phyloP scores from a whole-genome alignment of 208 protist genomes.

The Leishmania guyanensis region DNA sequence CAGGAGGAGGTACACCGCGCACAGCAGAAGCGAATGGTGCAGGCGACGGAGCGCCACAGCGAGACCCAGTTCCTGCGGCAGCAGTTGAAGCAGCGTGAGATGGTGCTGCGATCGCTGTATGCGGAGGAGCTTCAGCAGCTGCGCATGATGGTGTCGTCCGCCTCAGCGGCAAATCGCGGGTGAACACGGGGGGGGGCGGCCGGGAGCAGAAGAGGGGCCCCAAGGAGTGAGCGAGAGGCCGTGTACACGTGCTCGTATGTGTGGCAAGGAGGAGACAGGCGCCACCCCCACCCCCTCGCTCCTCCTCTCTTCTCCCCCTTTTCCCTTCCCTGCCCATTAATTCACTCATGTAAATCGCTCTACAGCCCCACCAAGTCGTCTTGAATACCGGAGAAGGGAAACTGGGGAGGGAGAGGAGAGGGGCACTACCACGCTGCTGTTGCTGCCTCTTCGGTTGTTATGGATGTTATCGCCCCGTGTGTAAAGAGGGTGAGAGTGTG shows the following conservation, averaged over 20 bases:
- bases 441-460: not conserved
- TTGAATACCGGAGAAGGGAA: not conserved
- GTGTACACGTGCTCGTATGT: not conserved
- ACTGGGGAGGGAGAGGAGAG: not conserved
- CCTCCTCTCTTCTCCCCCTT: not conserved
- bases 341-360: not conserved
- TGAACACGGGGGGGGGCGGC: not conserved
- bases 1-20: conserved; percentile 33
- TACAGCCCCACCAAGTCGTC: not conserved
- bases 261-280: not conserved
- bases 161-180: conserved; percentile 5
- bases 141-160: conserved; percentile 27
- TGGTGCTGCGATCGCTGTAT: conserved; percentile 26
- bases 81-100: conserved; percentile 33
- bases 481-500: not conserved
- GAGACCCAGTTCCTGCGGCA: conserved; percentile 29
- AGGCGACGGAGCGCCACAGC: conserved; percentile 21
- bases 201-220: not conserved
- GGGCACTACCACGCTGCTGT: not conserved
- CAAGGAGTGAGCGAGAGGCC: not conserved
- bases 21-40: conserved; percentile 23
- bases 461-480: not conserved
- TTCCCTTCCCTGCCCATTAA: not conserved
- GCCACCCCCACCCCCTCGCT: not conserved
- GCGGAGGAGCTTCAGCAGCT: conserved; percentile 42